phyloP scores from a whole-genome alignment of 2,329 filamentous ascomycete species.

The Aspergillus bombycis region DNA sequence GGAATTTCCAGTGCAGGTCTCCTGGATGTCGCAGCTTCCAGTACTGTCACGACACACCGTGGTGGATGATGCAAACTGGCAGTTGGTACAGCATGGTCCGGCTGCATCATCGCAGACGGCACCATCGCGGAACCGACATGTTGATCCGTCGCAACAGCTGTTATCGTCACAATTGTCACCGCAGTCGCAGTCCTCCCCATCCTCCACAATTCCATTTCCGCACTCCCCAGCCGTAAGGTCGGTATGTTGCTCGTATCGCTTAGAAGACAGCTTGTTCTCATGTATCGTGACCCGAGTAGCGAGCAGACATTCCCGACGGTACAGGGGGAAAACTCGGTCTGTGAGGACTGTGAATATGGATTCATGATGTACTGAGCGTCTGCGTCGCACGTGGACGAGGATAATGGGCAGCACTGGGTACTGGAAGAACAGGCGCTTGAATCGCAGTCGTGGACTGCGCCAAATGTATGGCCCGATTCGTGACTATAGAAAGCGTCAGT shows the following conservation, averaged over 20 bases:
- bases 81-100: slow-evolving; percentile 13
- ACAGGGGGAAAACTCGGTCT: slow-evolving; percentile 79
- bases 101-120: slow-evolving; percentile 17
- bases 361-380: slow-evolving; percentile 65
- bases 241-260: slow-evolving; percentile 47
- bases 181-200: slow-evolving; percentile 89
- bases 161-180: slow-evolving; percentile 52
- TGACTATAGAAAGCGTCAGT: slow-evolving; percentile 50
- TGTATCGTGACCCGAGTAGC: slow-evolving; percentile 70
- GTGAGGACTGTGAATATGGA: slow-evolving; percentile 61
- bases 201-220: slow-evolving; percentile 90
- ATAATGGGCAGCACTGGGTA: slow-evolving; percentile 77
- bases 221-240: slow-evolving; percentile 61
- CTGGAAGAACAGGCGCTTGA: slow-evolving; percentile 60
- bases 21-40: slow-evolving; percentile 12
- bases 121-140: slow-evolving; percentile 19
- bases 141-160: slow-evolving; percentile 23
- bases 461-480: slow-evolving; percentile 90
- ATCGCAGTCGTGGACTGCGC: slow-evolving; percentile 63
- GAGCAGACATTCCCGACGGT: slow-evolving; percentile 87
- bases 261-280: slow-evolving; percentile 71
- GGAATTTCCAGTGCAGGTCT: slow-evolving; percentile 12
- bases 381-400: slow-evolving; percentile 67
- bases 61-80: slow-evolving; percentile 11
- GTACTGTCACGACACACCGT: slow-evolving; percentile 14